A percentile compares a stretch with the other conserved stretches of the same genome.
Conservation (phyloP, 163 green algal genomes). For the Chloromonas sp. region DNA sequence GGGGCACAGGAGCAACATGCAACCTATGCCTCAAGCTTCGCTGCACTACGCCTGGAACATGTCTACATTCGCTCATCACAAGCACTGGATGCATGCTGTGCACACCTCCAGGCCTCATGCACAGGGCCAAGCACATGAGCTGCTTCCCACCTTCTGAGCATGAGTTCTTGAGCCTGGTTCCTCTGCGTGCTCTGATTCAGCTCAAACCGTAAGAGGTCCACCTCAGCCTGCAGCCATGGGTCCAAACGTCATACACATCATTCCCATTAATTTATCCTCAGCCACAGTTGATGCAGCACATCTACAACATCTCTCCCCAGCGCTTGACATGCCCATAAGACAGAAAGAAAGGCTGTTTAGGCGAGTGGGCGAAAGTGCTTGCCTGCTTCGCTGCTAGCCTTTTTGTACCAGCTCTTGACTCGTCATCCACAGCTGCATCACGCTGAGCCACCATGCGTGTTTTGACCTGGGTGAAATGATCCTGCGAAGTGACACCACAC, state of each 20-base stretch:
- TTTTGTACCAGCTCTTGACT: constrained; percentile 8
- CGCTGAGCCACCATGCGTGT: constrained; percentile 20
- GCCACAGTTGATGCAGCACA: not conserved
- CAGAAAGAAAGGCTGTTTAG: not conserved
- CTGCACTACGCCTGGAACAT: no score
- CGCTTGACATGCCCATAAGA: not conserved
- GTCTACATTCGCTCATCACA: no score
- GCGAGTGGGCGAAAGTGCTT: not conserved
- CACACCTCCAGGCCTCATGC: no score
- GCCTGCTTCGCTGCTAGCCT: constrained; percentile 38
- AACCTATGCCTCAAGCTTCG: no score
- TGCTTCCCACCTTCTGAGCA: no score
- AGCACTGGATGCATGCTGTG: no score
- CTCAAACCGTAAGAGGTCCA: constrained; percentile 17
- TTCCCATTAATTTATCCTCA: no score
- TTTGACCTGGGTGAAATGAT: constrained; percentile 37
- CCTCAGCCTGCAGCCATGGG: constrained; percentile 7
- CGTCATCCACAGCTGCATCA: constrained; percentile 23
- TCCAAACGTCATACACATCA: no score
- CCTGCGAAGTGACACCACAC: not conserved
- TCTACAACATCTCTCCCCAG: not conserved
- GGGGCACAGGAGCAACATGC: no score
- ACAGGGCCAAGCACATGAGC: no score
- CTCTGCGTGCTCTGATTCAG: not conserved
- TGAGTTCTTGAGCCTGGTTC: no score